Percentiles rank a stretch among this genome's conserved stretches.
Conservation (phyloP, 495 filamentous ascomycete species). For the Aspergillus panamensis region DNA sequence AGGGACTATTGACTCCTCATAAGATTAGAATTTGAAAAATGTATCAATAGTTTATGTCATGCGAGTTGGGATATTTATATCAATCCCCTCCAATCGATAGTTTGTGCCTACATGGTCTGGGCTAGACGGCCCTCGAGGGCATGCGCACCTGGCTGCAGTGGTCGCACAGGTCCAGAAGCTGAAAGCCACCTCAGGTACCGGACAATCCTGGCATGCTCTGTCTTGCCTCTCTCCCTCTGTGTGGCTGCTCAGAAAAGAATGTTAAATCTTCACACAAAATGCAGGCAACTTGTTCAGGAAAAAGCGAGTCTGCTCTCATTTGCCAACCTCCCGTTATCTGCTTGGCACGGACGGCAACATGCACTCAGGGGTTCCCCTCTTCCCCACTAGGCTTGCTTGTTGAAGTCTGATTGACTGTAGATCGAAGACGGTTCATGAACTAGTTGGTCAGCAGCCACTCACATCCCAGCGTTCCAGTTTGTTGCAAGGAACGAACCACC, state of each 20-base stretch:
- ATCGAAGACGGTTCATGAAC: constrained; percentile 10
- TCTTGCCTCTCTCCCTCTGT: too few species aligned
- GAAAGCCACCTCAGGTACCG: too few species aligned
- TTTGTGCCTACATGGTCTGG: too few species aligned
- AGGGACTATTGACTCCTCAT: neutral
- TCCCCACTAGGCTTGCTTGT: constrained; percentile 9
- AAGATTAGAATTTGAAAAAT: too few species aligned
- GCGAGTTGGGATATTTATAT: too few species aligned
- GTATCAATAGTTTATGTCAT: too few species aligned
- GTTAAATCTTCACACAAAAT: neutral
- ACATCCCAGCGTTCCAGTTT: neutral
- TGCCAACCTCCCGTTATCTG: neutral
- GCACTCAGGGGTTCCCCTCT: constrained; percentile 11
- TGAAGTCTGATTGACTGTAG: constrained; percentile 12
- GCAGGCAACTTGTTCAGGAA: neutral
- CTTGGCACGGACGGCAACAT: neutral
- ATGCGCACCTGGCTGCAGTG: too few species aligned
- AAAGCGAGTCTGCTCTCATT: neutral
- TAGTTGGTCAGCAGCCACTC: constrained; percentile 10
- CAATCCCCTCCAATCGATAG: too few species aligned
- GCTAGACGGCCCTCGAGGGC: too few species aligned
- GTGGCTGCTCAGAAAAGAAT: too few species aligned
- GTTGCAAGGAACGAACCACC: constrained; percentile 4
- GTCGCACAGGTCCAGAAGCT: too few species aligned
- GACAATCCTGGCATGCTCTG: too few species aligned